Conservation (phyloP, 2,329 filamentous ascomycete genomes). For the Diaporthe capsici region DNA sequence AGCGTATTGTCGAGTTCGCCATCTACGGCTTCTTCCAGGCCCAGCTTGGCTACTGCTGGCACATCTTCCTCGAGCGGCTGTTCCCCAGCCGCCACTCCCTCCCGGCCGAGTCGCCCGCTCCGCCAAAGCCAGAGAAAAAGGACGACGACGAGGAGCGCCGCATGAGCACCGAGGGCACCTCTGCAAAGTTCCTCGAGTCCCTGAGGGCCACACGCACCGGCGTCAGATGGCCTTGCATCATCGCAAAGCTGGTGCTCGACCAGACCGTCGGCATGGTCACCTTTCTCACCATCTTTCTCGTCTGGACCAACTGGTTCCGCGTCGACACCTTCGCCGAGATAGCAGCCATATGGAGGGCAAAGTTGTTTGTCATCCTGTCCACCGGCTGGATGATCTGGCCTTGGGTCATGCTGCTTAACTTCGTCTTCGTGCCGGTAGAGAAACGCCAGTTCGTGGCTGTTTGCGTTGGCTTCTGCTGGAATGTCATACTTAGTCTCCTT, state of each 20-base stretch:
- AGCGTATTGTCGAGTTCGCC: conserved; percentile 47
- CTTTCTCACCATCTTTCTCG: conserved; percentile 44
- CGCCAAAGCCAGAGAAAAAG: conserved; percentile 42
- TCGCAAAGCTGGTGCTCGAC: conserved; percentile 46
- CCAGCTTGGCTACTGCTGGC: conserved; percentile 46
- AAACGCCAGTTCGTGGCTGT: conserved; percentile 46
- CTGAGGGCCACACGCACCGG: conserved; percentile 35
- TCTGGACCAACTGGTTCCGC: conserved; percentile 46
- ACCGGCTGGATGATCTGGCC: conserved; percentile 48
- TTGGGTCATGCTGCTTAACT: conserved; percentile 46
- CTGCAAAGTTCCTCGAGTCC: conserved; percentile 34
- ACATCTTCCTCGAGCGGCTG: conserved; percentile 45
- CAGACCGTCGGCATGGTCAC: conserved; percentile 46
- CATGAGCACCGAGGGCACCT: conserved; percentile 40
- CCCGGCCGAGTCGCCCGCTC: conserved; percentile 14
- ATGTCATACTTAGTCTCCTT: conserved; percentile 45
- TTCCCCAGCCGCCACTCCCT: conserved; percentile 44
- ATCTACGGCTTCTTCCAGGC: conserved; percentile 47
- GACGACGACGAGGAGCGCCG: conserved; percentile 41
- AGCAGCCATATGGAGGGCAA: conserved; percentile 42
- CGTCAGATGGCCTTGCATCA: conserved; percentile 45
- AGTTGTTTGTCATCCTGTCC: conserved; percentile 44
- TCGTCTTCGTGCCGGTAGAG: conserved; percentile 46
- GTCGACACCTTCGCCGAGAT: conserved; percentile 42
- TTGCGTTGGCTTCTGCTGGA: conserved; percentile 48